Evolutionary conservation across 768 basidiomycete species (phyloP), one percentile per base, ranked within the genome.

Genomic region (Termitomyces sp.): DNA sequence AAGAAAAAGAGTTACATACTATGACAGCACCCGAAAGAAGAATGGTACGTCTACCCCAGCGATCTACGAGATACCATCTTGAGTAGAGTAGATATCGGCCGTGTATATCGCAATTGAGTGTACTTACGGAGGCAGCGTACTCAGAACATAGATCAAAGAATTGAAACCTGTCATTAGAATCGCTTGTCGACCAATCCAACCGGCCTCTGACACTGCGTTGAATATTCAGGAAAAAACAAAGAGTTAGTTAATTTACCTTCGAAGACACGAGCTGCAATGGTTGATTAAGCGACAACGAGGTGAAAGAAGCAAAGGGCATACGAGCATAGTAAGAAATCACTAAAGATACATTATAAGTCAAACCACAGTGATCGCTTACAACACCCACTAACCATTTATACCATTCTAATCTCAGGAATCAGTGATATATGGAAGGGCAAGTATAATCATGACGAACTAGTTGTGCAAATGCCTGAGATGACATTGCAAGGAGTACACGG

Each of bases 311-410:
- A 29, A 33, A 45, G 36, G 18, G 69, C 92, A 75, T 73, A 94
- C 92, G 92, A 49, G 92, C 92, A 73, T 93, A 95, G 70, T 95
- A 96, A 1, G 92, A 94, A 16, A 97, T 95, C 42, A 95, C 94
- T 94, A 22, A n/a, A 24, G 51, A 49, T 28, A 8, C 41, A 42
- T 55, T 29, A 59, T 56, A 20, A 59, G 54, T 54, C 48, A 39
- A 37, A 39, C 47, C 16, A 41, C 42, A 57, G 36, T 24, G 45
- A 5, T 45, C 2, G n/a, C 57, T 29, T 46, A 56, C 56, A 37
- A 59, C 16, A 47, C 51, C 47, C n/a, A 50, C 78, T 54, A 70
- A 90, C 91, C 90, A 68, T 95, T 97, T 66, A 97, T 98, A 59
- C 94, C 95, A 69, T 96, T 96, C 92, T 96, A 16, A 13, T 31